Percentiles rank a stretch among this genome's conserved stretches.
Conservation (phyloP, 1,284 basidiomycete genomes). For the Ustilago trichophora region DNA sequence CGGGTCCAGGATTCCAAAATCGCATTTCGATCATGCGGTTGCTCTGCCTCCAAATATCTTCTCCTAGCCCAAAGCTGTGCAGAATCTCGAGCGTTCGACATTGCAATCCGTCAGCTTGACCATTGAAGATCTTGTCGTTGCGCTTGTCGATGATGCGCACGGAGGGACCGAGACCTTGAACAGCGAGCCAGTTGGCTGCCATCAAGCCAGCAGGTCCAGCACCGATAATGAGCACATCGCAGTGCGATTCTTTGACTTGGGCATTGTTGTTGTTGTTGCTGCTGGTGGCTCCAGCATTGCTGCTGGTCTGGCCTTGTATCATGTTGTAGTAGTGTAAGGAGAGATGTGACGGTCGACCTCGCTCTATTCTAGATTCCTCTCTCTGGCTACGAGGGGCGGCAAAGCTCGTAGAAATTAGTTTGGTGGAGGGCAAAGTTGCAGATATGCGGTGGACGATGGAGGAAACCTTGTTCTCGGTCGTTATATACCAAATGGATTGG, state of each 20-base stretch:
- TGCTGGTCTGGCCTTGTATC: not conserved
- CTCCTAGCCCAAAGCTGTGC: constrained; percentile 29
- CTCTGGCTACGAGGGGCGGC: too few species aligned
- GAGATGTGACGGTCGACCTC: too few species aligned
- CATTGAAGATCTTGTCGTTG: constrained; percentile 34
- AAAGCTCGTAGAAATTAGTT: too few species aligned
- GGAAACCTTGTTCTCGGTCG: too few species aligned
- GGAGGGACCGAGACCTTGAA: constrained; percentile 20
- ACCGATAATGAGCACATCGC: constrained; percentile 71
- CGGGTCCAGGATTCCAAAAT: constrained; percentile 37
- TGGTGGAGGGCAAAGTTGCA: too few species aligned
- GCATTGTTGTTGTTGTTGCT: too few species aligned
- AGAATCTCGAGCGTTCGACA: constrained; percentile 33
- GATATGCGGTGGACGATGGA: too few species aligned
- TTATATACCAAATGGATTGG: too few species aligned
- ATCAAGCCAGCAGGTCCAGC: constrained; percentile 46
- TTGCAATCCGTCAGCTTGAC: constrained; percentile 44
- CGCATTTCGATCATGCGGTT: constrained; percentile 42
- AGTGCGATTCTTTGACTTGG: constrained; percentile 37
- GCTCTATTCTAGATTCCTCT: too few species aligned
- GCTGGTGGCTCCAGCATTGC: not conserved
- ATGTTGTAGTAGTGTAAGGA: too few species aligned
- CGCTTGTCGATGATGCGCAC: constrained; percentile 43
- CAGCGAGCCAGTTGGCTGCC: constrained; percentile 34
- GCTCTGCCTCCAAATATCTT: constrained; percentile 29